Percentiles rank a stretch among this genome's conserved stretches.
Evolutionary conservation across 1,284 basidiomycete species (phyloP).

Genomic region (Malassezia yamatoensis): DNA sequence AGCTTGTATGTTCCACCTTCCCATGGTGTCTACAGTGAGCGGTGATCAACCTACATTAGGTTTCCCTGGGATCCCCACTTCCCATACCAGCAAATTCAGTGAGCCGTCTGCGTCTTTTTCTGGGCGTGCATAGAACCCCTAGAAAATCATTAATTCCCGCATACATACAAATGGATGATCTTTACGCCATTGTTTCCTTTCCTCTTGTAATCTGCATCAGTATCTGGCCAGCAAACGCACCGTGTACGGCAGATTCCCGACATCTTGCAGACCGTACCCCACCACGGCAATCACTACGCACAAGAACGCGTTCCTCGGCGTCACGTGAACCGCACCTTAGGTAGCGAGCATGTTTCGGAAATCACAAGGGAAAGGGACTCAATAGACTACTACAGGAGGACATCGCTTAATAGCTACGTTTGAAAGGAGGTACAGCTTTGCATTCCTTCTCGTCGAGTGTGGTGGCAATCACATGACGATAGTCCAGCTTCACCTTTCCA

Average conservation of each 20-base stretch:
- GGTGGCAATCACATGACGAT: constrained; percentile 70
- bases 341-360: neutral
- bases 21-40: constrained; percentile 70
- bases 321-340: neutral
- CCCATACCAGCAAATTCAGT: constrained; percentile 95
- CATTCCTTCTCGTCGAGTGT: constrained; percentile 95
- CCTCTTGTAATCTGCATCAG: constrained; percentile 55
- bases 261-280: constrained; percentile 1
- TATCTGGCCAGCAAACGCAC: neutral
- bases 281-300: no score
- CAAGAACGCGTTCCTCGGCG: neutral
- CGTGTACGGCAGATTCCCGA: constrained; percentile 18
- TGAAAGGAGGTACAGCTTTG: constrained; percentile 52
- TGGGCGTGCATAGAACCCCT: constrained; percentile 96
- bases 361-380: neutral
- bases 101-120: constrained; percentile 79
- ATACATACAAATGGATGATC: constrained; percentile 91
- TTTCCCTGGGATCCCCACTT: constrained; percentile 60
- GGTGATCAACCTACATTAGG: constrained; percentile 33
- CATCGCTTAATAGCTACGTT: constrained; percentile 6
- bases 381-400: neutral
- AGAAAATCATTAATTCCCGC: neutral
- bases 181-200: constrained; percentile 97
- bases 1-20: constrained; percentile 90
- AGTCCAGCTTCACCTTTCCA: constrained; percentile 70